phyloP scores from a whole-genome alignment of 2,329 filamentous ascomycete genomes.

The Aspergillus cejpii region DNA sequence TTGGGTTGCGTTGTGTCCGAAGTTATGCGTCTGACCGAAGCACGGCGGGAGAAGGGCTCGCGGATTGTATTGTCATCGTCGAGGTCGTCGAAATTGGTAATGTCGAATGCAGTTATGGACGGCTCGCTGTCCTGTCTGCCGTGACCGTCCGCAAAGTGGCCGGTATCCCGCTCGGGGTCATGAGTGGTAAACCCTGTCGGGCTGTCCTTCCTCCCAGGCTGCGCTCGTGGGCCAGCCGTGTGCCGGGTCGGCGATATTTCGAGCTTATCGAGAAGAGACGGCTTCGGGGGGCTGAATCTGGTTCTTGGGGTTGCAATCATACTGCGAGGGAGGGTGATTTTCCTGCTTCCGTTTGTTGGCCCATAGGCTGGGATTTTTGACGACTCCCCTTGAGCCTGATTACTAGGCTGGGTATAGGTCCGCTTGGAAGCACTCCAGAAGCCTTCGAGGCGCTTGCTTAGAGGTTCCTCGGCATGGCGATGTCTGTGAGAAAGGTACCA shows the following conservation, averaged over 20 bases:
- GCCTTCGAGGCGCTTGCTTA: constrained; percentile 35
- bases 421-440: constrained; percentile 35
- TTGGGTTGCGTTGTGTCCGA: constrained; percentile 23
- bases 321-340: constrained; percentile 30
- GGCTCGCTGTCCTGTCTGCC: constrained; percentile 21
- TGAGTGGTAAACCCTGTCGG: constrained; percentile 14
- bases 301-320: constrained; percentile 33
- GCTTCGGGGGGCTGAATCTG: constrained; percentile 37
- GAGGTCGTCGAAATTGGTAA: constrained; percentile 29
- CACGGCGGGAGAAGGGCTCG: constrained; percentile 28
- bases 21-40: constrained; percentile 23
- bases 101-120: constrained; percentile 27
- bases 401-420: constrained; percentile 17
- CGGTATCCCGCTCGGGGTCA: constrained; percentile 18
- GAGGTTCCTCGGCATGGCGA: constrained; percentile 25
- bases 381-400: constrained; percentile 15
- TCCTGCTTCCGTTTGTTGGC: constrained; percentile 22
- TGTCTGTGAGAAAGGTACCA: constrained; percentile 27
- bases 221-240: constrained; percentile 25
- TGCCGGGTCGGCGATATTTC: constrained; percentile 34
- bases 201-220: constrained; percentile 17
- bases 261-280: constrained; percentile 35
- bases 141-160: constrained; percentile 21
- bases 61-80: constrained; percentile 28
- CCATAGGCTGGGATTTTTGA: constrained; percentile 14